Evolutionary conservation across 345 rosid species (phyloP), one percentile per base, ranked within the genome.

Genomic region (Pseudoturritis turrita): DNA sequence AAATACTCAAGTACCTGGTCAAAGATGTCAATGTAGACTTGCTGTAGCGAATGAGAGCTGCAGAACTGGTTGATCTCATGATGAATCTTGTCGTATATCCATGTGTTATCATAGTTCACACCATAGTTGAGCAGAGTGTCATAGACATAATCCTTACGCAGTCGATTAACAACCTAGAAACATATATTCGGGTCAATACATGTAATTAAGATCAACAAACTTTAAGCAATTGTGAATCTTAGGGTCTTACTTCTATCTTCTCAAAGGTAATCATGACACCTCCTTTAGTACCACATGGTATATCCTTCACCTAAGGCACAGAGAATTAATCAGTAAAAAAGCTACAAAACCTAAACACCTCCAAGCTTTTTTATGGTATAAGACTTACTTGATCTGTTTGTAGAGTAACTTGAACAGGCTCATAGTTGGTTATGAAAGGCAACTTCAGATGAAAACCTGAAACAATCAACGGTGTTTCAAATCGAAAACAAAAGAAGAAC

Each of bases 31-130:
- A 94, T 94, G 70, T 91, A 94, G 49, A 94, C 98, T 84, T 94
- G 96, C 78, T 94, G 97, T 71, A 94, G 97, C 26, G 86, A 45
- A 73, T 91, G 96, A 12, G 95, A 89, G 84, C 97, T 91, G 80
- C 97, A 91, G 81, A 91, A 91, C 82, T 94, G 98, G 81, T 94
- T 94, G 84, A 94, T 94, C 85, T 94, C 96, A 72, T 94, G 98
- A 69, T 94, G 98, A 74, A 90, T 94, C 87, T 90, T 94, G 85
- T 94, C 96, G 58, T 94, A 94, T 66, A 94, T 90, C 98, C 97
- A 94, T 6, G 95, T 94, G 79, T 94, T 69, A 63, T 94, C 98
- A 44, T 94, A 94, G 26, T 86, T 65, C 70, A 94, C 91, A 7
- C 95, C 98, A 63, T 91, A 94, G 77, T 91, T 88, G 33, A 84